A percentile compares a stretch with the other conserved stretches of the same genome.
Conservation (phyloP, 805 yeast genomes). For the Metschnikowia drakensbergensis region DNA sequence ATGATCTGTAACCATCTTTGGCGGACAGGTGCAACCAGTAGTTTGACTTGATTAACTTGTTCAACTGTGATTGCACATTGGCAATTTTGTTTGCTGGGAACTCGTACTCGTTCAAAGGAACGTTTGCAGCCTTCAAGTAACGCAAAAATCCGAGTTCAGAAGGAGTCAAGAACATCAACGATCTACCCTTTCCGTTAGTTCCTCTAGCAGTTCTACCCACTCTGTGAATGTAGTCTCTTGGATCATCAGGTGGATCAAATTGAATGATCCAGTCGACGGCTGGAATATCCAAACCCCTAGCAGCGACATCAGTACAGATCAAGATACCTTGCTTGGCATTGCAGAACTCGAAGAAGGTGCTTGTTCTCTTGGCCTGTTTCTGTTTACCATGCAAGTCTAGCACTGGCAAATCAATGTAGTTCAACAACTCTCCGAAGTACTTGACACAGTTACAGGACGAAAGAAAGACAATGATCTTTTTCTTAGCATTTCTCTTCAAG, state of each 20-base stretch:
- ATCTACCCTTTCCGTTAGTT: constrained; percentile 81
- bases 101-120: constrained; percentile 95
- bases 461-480: constrained; percentile 88
- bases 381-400: constrained; percentile 96
- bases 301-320: constrained; percentile 97
- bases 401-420: constrained; percentile 95
- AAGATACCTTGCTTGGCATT: constrained; percentile 92
- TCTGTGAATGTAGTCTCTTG: constrained; percentile 97
- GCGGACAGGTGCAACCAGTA: constrained; percentile 95
- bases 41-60: constrained; percentile 84
- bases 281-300: constrained; percentile 98
- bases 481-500: constrained; percentile 86
- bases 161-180: constrained; percentile 93
- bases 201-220: constrained; percentile 99
- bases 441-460: constrained; percentile 97
- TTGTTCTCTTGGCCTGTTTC: constrained; percentile 97
- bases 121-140: constrained; percentile 93
- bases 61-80: constrained; percentile 90
- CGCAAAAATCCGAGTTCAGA: constrained; percentile 91
- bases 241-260: constrained; percentile 99
- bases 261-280: constrained; percentile 99
- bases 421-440: constrained; percentile 89
- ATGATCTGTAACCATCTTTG: constrained; percentile 94
- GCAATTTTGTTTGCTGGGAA: constrained; percentile 93
- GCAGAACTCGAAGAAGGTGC: constrained; percentile 96